phyloP scores from a whole-genome alignment of 768 basidiomycete genomes.

The Punctularia strigosozonata region DNA sequence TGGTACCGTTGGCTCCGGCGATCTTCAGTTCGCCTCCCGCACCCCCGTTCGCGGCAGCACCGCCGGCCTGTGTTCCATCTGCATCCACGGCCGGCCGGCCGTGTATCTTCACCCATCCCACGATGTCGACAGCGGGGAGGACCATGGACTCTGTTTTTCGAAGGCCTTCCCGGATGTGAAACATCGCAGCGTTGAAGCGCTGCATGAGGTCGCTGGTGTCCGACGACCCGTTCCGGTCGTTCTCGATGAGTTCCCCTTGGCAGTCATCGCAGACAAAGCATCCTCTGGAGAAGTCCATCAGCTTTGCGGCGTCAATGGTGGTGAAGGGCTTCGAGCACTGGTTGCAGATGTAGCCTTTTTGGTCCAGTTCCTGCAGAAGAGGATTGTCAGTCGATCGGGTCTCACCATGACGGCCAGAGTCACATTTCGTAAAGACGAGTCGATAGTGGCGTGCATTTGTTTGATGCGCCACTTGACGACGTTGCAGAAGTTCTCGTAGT shows the following conservation, averaged over 20 bases:
- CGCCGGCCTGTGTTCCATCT: no score
- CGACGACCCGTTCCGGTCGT: slow-evolving; percentile 81
- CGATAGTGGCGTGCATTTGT: slow-evolving; percentile 83
- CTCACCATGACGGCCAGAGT: slow-evolving; percentile 14
- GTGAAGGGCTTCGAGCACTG: slow-evolving; percentile 77
- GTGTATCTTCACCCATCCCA: slow-evolving; percentile 69
- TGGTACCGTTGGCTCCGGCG: slow-evolving; percentile 51
- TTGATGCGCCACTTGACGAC: slow-evolving; percentile 97
- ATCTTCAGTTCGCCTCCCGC: slow-evolving; percentile 53
- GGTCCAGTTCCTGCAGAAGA: slow-evolving; percentile 74
- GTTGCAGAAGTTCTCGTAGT: slow-evolving; percentile 92
- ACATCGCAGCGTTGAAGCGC: slow-evolving; percentile 85
- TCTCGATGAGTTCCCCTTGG: slow-evolving; percentile 76
- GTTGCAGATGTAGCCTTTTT: slow-evolving; percentile 95
- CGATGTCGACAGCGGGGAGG: slow-evolving; percentile 80
- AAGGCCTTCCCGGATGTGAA: slow-evolving; percentile 76
- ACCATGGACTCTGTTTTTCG: slow-evolving; percentile 84
- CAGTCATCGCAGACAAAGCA: slow-evolving; percentile 83
- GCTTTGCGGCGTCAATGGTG: slow-evolving; percentile 72
- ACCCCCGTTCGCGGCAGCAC: slow-evolving; percentile 29
- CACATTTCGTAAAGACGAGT: slow-evolving; percentile 83
- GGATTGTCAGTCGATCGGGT: not conserved
- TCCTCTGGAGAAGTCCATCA: slow-evolving; percentile 61
- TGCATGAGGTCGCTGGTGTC: slow-evolving; percentile 89
- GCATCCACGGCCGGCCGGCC: slow-evolving; percentile 50